Percentiles rank a stretch among this genome's conserved stretches.
Conservation (phyloP, 2,329 filamentous ascomycete species). For the Neonectria coccinea region DNA sequence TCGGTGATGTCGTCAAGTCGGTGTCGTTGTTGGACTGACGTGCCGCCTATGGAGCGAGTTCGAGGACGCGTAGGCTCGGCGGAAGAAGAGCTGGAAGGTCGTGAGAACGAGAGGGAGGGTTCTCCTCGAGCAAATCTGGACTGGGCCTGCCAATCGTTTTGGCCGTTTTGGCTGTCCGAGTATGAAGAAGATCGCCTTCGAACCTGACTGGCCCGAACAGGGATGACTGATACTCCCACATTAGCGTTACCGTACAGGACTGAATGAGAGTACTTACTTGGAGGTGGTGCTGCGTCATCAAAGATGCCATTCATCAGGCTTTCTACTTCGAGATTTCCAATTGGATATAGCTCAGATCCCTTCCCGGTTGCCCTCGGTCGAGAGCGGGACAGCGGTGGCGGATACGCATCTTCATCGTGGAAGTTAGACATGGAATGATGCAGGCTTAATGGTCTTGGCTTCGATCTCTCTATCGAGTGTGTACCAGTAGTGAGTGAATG, state of each 20-base stretch:
- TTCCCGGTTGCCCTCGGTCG: constrained; percentile 39
- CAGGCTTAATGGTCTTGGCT: constrained; percentile 39
- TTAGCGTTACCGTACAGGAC: constrained; percentile 5
- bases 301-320: constrained; percentile 28
- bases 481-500: constrained; percentile 36
- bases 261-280: constrained; percentile 21
- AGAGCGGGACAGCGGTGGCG: constrained; percentile 32
- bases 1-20: constrained; percentile 52
- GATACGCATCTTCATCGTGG: constrained; percentile 25
- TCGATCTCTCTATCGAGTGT: constrained; percentile 24
- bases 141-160: constrained; percentile 21
- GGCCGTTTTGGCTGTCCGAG: constrained; percentile 28
- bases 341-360: constrained; percentile 17
- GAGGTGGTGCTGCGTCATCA: constrained; percentile 39
- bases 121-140: constrained; percentile 32
- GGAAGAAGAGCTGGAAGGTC: constrained; percentile 43
- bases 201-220: constrained; percentile 26
- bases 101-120: constrained; percentile 31
- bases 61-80: constrained; percentile 35
- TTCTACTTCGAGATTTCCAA: constrained; percentile 37
- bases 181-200: constrained; percentile 29
- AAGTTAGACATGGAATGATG: constrained; percentile 38
- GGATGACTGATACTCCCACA: constrained; percentile 24
- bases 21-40: constrained; percentile 26
- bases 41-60: constrained; percentile 39